Percentiles rank a stretch among this genome's conserved stretches.
These are phyloP conservation scores for Thermomucor indicae-seudaticae DNA, from an alignment of 371 early-diverging fungal genomes.

Conservation along the genomic window DNA sequence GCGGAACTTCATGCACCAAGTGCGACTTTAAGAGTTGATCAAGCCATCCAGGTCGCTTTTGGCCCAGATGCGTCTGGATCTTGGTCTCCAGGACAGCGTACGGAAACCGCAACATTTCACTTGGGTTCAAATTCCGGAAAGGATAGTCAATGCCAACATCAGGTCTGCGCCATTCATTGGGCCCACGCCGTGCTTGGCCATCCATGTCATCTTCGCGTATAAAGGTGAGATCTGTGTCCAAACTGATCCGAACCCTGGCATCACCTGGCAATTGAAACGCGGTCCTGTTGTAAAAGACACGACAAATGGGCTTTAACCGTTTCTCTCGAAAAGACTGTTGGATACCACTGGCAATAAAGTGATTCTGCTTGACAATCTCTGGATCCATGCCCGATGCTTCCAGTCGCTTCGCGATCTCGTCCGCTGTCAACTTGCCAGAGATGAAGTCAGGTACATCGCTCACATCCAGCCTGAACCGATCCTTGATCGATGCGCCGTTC, in stretches of 20 bases:
- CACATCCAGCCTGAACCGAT: constrained; percentile 51
- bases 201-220: constrained; percentile 91
- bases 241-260: constrained; percentile 88
- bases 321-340: constrained; percentile 73
- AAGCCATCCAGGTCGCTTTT: constrained; percentile 91
- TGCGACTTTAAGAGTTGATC: constrained; percentile 80
- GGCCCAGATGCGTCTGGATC: constrained; percentile 82
- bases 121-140: constrained; percentile 73
- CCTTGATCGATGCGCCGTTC: constrained; percentile 83
- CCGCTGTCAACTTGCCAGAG: constrained; percentile 84
- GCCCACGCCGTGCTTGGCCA: constrained; percentile 55
- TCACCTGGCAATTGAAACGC: constrained; percentile 98
- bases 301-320: constrained; percentile 70
- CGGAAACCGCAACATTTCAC: constrained; percentile 90
- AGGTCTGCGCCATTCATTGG: constrained; percentile 86
- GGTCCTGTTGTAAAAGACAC: constrained; percentile 96
- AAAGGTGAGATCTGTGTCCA: constrained; percentile 98
- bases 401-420: constrained; percentile 68
- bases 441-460: constrained; percentile 40
- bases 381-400: constrained; percentile 69
- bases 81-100: constrained; percentile 99
- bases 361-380: constrained; percentile 70
- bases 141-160: constrained; percentile 89
- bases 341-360: constrained; percentile 75
- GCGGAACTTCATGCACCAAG: constrained; percentile 95